A percentile compares a stretch with the other conserved stretches of the same genome.
These are phyloP conservation scores for Sordariomycetes sp. DNA, from an alignment of 2,329 filamentous ascomycete genomes.

Conservation along the genomic window DNA sequence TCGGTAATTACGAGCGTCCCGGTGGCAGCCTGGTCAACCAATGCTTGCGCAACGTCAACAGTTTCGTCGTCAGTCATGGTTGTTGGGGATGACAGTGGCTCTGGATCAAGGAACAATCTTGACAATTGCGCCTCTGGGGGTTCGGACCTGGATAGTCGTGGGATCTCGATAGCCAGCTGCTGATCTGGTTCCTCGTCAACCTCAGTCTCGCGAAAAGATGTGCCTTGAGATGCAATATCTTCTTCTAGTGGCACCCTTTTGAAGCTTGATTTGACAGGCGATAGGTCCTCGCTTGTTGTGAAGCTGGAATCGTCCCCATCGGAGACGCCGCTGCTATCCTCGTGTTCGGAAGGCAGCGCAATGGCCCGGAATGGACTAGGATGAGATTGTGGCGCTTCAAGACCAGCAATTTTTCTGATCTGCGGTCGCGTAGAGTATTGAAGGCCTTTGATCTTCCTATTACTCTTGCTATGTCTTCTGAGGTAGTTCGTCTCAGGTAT, in stretches of 20 bases:
- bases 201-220: slow-evolving; percentile 41
- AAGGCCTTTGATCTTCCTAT: slow-evolving; percentile 21
- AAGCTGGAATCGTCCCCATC: slow-evolving; percentile 47
- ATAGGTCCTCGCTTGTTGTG: slow-evolving; percentile 37
- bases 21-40: slow-evolving; percentile 60
- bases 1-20: slow-evolving; percentile 30
- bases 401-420: slow-evolving; percentile 14
- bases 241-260: slow-evolving; percentile 36
- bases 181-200: slow-evolving; percentile 34
- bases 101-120: slow-evolving; percentile 50
- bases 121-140: slow-evolving; percentile 39
- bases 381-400: slow-evolving; percentile 14
- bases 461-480: slow-evolving; percentile 33
- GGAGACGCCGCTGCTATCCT: slow-evolving; percentile 42
- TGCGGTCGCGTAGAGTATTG: slow-evolving; percentile 12
- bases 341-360: slow-evolving; percentile 28
- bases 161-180: slow-evolving; percentile 38
- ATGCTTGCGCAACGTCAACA: slow-evolving; percentile 58
- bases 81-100: slow-evolving; percentile 38
- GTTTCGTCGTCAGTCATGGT: slow-evolving; percentile 47
- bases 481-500: slow-evolving; percentile 39
- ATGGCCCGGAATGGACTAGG: slow-evolving; percentile 29
- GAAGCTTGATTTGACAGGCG: slow-evolving; percentile 38
- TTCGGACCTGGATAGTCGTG: slow-evolving; percentile 37
- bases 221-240: slow-evolving; percentile 41